These are phyloP conservation scores for Hypomontagnella submonticulosa DNA, from an alignment of 495 filamentous ascomycete species.

Conservation along the genomic window DNA sequence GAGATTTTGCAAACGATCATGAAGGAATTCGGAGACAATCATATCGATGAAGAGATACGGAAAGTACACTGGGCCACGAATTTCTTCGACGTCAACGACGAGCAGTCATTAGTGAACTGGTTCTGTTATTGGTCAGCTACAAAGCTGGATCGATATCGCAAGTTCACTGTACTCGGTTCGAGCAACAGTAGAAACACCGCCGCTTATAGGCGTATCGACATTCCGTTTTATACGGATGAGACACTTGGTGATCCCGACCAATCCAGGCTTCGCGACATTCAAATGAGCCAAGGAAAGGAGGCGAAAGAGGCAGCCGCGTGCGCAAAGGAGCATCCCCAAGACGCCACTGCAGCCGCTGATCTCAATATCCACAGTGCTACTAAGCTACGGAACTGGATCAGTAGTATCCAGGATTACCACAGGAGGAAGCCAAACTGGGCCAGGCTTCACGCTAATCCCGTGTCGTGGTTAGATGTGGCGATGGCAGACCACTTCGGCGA, in stretches of 20 bases:
- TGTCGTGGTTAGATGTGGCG: constrained; percentile 51
- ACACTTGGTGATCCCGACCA: constrained; percentile 55
- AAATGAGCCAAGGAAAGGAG: constrained; percentile 11
- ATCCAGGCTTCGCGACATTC: constrained; percentile 13
- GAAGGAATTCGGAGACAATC: constrained; percentile 36
- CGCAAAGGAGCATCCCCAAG: constrained; percentile 3
- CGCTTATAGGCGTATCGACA: constrained; percentile 49
- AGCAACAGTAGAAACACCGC: constrained; percentile 41
- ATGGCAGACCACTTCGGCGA: constrained; percentile 55
- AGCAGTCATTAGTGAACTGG: constrained; percentile 63
- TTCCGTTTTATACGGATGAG: constrained; percentile 53
- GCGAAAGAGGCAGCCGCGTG: constrained; percentile 2
- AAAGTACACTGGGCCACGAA: constrained; percentile 55
- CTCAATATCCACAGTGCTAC: neutral
- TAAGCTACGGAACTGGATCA: constrained; percentile 31
- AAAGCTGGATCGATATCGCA: constrained; percentile 58
- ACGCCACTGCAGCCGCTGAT: neutral
- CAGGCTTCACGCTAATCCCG: constrained; percentile 45
- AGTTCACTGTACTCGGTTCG: constrained; percentile 61
- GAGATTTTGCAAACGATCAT: constrained; percentile 41
- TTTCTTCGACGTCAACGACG: constrained; percentile 62
- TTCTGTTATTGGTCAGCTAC: constrained; percentile 64
- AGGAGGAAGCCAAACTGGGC: constrained; percentile 19
- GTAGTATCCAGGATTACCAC: neutral
- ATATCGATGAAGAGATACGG: constrained; percentile 49